Evolutionary conservation across 441 rosid genomes (phyloP).

Genomic region (Biscutella auriculata): DNA sequence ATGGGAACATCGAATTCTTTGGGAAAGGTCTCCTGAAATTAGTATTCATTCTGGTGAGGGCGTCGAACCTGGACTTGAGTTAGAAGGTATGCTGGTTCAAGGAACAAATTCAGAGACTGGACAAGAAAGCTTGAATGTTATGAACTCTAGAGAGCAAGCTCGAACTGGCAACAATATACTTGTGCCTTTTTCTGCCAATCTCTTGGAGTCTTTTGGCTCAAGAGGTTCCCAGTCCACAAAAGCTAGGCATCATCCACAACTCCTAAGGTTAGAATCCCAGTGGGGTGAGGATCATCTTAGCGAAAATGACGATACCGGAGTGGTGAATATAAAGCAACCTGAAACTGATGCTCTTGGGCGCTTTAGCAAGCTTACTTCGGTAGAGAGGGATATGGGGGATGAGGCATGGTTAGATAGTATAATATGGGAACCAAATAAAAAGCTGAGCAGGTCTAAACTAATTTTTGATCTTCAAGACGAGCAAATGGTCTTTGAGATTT

Average conservation of each 20-base stretch:
- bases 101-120: slow-evolving; percentile 27
- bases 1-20: slow-evolving; percentile 81
- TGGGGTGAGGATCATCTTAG: slow-evolving; percentile 27
- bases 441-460: slow-evolving; percentile 53
- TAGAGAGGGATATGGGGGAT: slow-evolving; percentile 50
- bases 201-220: slow-evolving; percentile 47
- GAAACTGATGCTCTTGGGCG: slow-evolving; percentile 38
- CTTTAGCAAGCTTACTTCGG: slow-evolving; percentile 40
- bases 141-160: slow-evolving; percentile 20
- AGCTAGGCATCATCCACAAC: slow-evolving; percentile 70
- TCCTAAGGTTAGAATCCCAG: slow-evolving; percentile 68
- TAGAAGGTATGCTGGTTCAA: slow-evolving; percentile 24
- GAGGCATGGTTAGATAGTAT: slow-evolving; percentile 82
- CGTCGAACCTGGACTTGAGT: slow-evolving; percentile 32
- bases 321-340: slow-evolving; percentile 31
- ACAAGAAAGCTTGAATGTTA: slow-evolving; percentile 22
- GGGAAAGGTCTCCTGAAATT: slow-evolving; percentile 59
- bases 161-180: slow-evolving; percentile 27
- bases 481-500: slow-evolving; percentile 89
- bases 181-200: slow-evolving; percentile 30
- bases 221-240: slow-evolving; percentile 25
- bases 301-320: slow-evolving; percentile 22
- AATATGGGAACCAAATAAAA: slow-evolving; percentile 62
- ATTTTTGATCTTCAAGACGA: slow-evolving; percentile 92
- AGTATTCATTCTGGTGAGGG: slow-evolving; percentile 36